Evolutionary conservation across 2,329 filamentous ascomycete species (phyloP), one percentile per base, ranked within the genome.

Genomic region (Zasmidium citrigriseum): DNA sequence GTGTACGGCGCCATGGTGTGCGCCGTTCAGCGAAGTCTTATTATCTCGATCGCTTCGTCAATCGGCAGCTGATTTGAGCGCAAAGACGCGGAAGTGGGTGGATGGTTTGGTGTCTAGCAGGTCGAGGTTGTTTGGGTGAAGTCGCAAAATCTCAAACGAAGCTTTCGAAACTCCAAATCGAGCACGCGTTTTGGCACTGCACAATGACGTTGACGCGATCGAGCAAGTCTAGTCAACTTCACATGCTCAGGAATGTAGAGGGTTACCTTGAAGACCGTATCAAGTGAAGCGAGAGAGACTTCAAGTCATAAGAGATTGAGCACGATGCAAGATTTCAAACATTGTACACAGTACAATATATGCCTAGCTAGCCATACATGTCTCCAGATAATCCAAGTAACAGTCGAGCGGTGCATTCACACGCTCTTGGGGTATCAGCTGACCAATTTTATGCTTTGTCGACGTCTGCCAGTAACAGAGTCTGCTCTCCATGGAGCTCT

Each of bases 1-100:
- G 81, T 69, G 62, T 67, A 66, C 64, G 86, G 83, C 44, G 88
- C 81, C 85, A 91, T 89, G 21, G 11, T 47, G 18, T 11, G 7
- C 34, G 52, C n/a, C n/a, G n/a, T n/a, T n/a, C n/a, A n/a, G n/a
- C n/a, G n/a, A n/a, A n/a, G n/a, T n/a, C n/a, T n/a, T n/a, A n/a
- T n/a, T n/a, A n/a, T n/a, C n/a, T n/a, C n/a, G n/a, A n/a, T n/a
- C n/a, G n/a, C n/a, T n/a, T n/a, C n/a, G n/a, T n/a, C n/a, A n/a
- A n/a, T n/a, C n/a, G n/a, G n/a, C n/a, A n/a, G n/a, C n/a, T n/a
- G n/a, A n/a, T n/a, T n/a, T n/a, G n/a, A n/a, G n/a, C n/a, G 34
- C 5, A 16, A n/a, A 41, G 7, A 9, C 18, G 34, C 34, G 14
- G 7, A 41, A n/a, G 34, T n/a, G 7, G n/a, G 34, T 41, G 34